phyloP scores from a whole-genome alignment of 2,329 filamentous ascomycete genomes.

The Pyrenochaeta sp. region DNA sequence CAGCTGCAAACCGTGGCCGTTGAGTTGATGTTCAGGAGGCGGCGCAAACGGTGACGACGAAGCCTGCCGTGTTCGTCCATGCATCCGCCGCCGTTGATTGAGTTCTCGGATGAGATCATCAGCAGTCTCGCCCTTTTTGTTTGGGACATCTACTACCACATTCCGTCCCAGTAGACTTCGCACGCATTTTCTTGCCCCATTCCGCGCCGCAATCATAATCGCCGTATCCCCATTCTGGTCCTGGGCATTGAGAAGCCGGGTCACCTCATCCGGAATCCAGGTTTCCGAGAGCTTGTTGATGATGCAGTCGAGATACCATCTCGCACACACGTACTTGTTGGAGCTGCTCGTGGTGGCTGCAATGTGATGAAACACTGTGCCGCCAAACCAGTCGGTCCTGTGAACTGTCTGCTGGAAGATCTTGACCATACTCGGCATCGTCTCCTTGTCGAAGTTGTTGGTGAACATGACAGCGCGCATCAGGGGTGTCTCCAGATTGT shows the following conservation, averaged over 20 bases:
- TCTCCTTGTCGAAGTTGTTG: conserved; percentile 94
- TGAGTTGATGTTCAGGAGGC: conserved; percentile 44
- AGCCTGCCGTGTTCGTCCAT: conserved; percentile 66
- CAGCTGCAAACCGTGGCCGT: conserved; percentile 33
- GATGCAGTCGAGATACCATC: conserved; percentile 93
- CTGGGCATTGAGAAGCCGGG: conserved; percentile 79
- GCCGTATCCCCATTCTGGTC: conserved; percentile 92
- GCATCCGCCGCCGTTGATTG: conserved; percentile 73
- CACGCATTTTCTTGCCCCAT: conserved; percentile 81
- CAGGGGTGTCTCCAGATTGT: conserved; percentile 79
- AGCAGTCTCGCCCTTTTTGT: conserved; percentile 81
- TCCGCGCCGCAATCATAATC: conserved; percentile 84
- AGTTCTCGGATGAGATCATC: conserved; percentile 80
- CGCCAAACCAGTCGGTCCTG: conserved; percentile 79
- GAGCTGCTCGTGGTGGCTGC: conserved; percentile 86
- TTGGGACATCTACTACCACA: conserved; percentile 82
- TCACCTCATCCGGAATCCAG: conserved; percentile 77
- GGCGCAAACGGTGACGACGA: conserved; percentile 73
- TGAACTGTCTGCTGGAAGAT: conserved; percentile 84
- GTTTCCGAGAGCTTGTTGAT: conserved; percentile 85
- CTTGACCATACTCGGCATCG: conserved; percentile 84
- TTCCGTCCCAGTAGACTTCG: conserved; percentile 75
- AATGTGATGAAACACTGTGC: conserved; percentile 93
- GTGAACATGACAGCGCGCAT: conserved; percentile 96
- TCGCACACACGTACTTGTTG: conserved; percentile 85